Conservation (phyloP, 345 rosid genomes). For the Hirschfeldia incana region DNA sequence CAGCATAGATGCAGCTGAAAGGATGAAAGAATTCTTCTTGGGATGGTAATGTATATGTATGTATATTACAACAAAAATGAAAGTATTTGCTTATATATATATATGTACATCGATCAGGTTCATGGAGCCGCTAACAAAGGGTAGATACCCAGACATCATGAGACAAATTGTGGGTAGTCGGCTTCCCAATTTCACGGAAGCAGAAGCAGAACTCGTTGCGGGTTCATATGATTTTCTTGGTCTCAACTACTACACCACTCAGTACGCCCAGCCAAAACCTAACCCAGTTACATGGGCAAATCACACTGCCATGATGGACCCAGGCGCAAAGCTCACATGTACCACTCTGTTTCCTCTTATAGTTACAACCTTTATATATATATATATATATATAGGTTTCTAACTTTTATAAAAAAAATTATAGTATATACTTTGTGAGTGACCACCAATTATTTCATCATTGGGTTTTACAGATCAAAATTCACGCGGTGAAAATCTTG, state of each 20-base stretch:
- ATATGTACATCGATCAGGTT: slow-evolving; percentile 14
- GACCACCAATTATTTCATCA: neutral
- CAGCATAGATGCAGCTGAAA: neutral
- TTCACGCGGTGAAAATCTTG: neutral
- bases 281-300: neutral
- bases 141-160: slow-evolving; percentile 32
- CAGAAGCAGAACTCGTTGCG: neutral
- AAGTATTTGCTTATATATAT: neutral
- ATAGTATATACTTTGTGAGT: neutral
- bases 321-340: neutral
- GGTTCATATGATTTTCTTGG: neutral
- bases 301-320: slow-evolving; percentile 7
- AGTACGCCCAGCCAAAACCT: neutral
- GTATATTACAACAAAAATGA: neutral
- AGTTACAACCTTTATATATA: neutral
- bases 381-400: neutral
- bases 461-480: neutral
- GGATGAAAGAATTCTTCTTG: slow-evolving; percentile 24
- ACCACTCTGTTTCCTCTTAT: neutral
- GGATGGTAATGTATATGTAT: slow-evolving; percentile 23
- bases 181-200: slow-evolving; percentile 18
- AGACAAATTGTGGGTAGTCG: neutral
- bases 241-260: neutral
- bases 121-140: slow-evolving; percentile 36
- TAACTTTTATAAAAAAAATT: neutral